A percentile compares a stretch with the other conserved stretches of the same genome.
Evolutionary conservation across 345 rosid species (phyloP).

Genomic region (Pugionium cornutum): DNA sequence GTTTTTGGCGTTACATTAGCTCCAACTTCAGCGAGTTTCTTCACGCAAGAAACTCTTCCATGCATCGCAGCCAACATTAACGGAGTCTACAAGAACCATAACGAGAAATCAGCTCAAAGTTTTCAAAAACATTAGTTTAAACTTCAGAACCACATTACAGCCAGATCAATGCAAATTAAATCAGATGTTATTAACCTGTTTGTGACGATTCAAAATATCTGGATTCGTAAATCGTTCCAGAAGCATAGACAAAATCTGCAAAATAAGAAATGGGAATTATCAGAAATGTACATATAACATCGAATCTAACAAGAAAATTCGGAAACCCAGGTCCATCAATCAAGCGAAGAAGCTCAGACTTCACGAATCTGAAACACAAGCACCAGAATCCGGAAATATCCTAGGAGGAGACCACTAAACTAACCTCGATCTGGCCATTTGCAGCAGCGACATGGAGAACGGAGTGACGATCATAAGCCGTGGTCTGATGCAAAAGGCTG

Average conservation of each 20-base stretch:
- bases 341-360: neutral
- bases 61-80: conserved; percentile 98
- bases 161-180: conserved; percentile 16
- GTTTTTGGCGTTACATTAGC: conserved; percentile 68
- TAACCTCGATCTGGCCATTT: neutral
- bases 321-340: too few species aligned
- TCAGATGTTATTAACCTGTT: conserved; percentile 58
- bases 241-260: conserved; percentile 74
- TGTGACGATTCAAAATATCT: conserved; percentile 82
- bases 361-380: conserved; percentile 9
- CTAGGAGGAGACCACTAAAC: neutral
- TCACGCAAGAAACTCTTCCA: conserved; percentile 78
- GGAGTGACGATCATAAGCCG: conserved; percentile 61
- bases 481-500: conserved; percentile 51
- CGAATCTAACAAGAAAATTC: conserved; percentile 21
- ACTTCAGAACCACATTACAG: neutral
- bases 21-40: conserved; percentile 87
- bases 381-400: conserved; percentile 25
- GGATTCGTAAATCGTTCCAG: conserved; percentile 75
- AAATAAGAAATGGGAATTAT: conserved; percentile 3
- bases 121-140: conserved; percentile 8
- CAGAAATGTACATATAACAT: conserved; percentile 23
- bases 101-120: conserved; percentile 5
- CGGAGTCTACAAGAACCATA: conserved; percentile 62
- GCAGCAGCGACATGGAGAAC: neutral